phyloP scores from a whole-genome alignment of 768 basidiomycete genomes.

The Clavulina sp. region DNA sequence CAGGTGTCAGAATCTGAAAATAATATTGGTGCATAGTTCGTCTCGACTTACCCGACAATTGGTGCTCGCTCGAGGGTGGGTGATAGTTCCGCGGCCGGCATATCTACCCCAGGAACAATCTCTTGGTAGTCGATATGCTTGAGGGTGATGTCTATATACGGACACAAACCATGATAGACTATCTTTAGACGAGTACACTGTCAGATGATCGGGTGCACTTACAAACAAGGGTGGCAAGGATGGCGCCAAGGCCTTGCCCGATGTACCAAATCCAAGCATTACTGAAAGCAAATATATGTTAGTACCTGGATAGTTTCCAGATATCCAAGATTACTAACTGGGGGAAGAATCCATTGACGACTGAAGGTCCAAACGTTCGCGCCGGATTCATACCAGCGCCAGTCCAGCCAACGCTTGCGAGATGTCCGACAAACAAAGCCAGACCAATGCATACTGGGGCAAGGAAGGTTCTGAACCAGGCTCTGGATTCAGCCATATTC shows the following conservation, averaged over 20 bases:
- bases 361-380: constrained; percentile 52
- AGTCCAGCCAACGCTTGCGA: constrained; percentile 21
- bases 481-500: neutral
- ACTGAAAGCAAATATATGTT: neutral
- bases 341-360: constrained; percentile 35
- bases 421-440: constrained; percentile 42
- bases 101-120: neutral
- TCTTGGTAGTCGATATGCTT: neutral
- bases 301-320: neutral
- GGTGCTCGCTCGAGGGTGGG: neutral
- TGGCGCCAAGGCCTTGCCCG: neutral
- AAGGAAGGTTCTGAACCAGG: constrained; percentile 1
- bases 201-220: neutral
- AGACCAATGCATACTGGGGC: constrained; percentile 43
- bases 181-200: neutral
- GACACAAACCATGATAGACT: neutral
- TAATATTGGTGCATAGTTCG: neutral
- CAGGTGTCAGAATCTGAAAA: no score
- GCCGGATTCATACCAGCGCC: constrained; percentile 55
- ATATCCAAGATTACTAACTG: neutral
- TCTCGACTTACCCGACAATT: neutral
- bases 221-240: neutral
- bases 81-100: neutral
- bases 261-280: neutral
- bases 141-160: neutral